A percentile compares a stretch with the other conserved stretches of the same genome.
Evolutionary conservation across 305 asterid species (phyloP).

Genomic region (Fraxinus dipetala): DNA sequence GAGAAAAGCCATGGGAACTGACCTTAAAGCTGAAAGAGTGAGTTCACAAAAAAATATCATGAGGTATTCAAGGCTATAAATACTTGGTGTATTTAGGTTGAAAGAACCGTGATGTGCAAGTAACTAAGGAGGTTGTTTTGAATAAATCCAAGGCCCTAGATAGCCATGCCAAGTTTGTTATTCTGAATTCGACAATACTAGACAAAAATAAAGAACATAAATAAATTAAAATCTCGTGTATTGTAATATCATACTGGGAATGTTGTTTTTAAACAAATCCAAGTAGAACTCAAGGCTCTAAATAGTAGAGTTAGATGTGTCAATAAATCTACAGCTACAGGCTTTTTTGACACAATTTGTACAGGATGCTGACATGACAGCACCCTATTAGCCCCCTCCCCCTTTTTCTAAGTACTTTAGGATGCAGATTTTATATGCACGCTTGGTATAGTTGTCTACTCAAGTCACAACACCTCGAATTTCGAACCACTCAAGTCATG

Average conservation of each 20-base stretch:
- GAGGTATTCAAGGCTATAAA: slow-evolving; percentile 44
- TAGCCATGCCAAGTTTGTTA: not conserved
- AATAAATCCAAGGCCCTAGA: not conserved
- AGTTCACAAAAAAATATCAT: slow-evolving; percentile 22
- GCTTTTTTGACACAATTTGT: too few relatives aligned
- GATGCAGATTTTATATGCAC: too few relatives aligned
- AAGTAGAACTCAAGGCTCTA: not conserved
- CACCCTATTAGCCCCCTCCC: too few relatives aligned
- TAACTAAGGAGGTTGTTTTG: slow-evolving; percentile 50
- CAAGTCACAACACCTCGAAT: not conserved
- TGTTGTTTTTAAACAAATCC: not conserved
- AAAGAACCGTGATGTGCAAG: slow-evolving; percentile 83
- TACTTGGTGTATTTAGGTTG: slow-evolving; percentile 28
- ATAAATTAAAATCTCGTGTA: not conserved
- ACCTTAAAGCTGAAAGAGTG: slow-evolving; percentile 18
- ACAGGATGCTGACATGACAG: too few relatives aligned
- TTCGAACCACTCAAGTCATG: not conserved
- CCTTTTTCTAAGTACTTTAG: too few relatives aligned
- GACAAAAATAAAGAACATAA: not conserved
- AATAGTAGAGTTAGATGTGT: too few relatives aligned
- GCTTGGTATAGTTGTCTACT: not conserved
- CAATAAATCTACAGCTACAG: too few relatives aligned
- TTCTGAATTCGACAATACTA: not conserved
- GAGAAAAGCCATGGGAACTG: slow-evolving; percentile 30
- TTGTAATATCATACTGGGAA: not conserved